A percentile compares a stretch with the other conserved stretches of the same genome.
Conservation (phyloP, 805 yeast species). For the Spathaspora arborariae region DNA sequence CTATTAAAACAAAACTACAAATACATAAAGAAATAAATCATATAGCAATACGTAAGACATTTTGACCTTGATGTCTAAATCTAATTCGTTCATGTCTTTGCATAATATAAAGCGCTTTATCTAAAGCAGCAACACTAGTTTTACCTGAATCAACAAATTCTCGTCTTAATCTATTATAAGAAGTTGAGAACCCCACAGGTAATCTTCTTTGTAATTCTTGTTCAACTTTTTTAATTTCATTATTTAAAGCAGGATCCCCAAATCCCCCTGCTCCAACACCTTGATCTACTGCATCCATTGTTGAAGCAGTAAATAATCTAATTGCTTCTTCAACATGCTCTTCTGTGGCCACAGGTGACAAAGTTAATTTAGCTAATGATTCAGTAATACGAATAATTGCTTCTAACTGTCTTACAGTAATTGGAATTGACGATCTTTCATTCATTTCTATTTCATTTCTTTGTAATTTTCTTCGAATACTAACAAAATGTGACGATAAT, state of each 20-base stretch:
- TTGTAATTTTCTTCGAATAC: constrained; percentile 80
- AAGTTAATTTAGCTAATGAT: constrained; percentile 80
- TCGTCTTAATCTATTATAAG: constrained; percentile 74
- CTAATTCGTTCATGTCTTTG: constrained; percentile 87
- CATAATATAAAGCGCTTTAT: constrained; percentile 73
- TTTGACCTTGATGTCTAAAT: constrained; percentile 82
- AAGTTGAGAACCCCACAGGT: constrained; percentile 95
- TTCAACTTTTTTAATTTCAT: constrained; percentile 77
- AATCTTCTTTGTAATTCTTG: constrained; percentile 82
- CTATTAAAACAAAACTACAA: neutral
- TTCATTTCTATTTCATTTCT: constrained; percentile 75
- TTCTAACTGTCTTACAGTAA: constrained; percentile 95
- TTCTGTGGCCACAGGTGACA: constrained; percentile 79
- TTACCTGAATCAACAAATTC: constrained; percentile 72
- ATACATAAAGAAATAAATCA: constrained; percentile 20
- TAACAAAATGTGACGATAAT: constrained; percentile 87
- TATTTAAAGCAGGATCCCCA: constrained; percentile 56
- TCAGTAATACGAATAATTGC: constrained; percentile 96
- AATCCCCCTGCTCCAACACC: constrained; percentile 44
- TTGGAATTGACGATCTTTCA: constrained; percentile 93
- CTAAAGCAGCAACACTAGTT: constrained; percentile 68
- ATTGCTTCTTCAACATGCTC: constrained; percentile 95
- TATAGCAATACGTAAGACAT: constrained; percentile 72
- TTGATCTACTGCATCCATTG: constrained; percentile 90
- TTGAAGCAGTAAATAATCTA: constrained; percentile 90